Evolutionary conservation across 192 early-diverging fungal species (phyloP), one percentile per base, ranked within the genome.

Genomic region (Borealophlyctis nickersoniae): DNA sequence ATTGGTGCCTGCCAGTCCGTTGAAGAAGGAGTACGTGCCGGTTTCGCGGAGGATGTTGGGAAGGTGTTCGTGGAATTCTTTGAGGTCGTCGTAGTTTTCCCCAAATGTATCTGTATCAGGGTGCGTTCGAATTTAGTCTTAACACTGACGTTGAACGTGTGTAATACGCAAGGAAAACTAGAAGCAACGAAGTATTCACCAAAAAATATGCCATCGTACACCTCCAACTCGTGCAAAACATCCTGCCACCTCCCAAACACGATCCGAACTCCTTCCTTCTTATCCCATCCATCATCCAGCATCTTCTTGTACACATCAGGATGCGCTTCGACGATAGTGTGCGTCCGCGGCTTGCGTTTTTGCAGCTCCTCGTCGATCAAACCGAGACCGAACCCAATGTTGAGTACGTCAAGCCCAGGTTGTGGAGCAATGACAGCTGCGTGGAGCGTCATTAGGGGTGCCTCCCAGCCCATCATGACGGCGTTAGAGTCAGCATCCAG

Each of bases 391-490:
- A 95, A 97, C 2, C 95, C 91, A 29, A 92, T 81, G 34, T 89
- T 88, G 23, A 89, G 72, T 0, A 91, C 86, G 35, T 74, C 65
- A 3, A 85, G 72, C 29, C 85, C 81, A 1, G 65, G 66, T 26
- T 19, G 36, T 7, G 73, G 66, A 2, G 72, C 66, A 70, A 95
- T 89, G 3, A 89, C 84, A 64, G 88, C 77, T 19, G 92, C 91
- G 65, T 95, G 92, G 9, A 83, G 82, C 28, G 84, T 79, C 96
- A 98, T 98, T 56, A 98, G 67, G 24, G 93, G 93, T 3, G 81
- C 73, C 68, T 98, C 96, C 96, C 96, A 98, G 49, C 88, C 91
- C 96, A 98, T 98, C 94, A 96, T 96, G 1, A 98, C 94, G 49
- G 86, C 94, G 75, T 98, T 92, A 32, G 84, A 83, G 53, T 94